Conservation (phyloP, 1,284 basidiomycete genomes). For the Agaricales sp. region DNA sequence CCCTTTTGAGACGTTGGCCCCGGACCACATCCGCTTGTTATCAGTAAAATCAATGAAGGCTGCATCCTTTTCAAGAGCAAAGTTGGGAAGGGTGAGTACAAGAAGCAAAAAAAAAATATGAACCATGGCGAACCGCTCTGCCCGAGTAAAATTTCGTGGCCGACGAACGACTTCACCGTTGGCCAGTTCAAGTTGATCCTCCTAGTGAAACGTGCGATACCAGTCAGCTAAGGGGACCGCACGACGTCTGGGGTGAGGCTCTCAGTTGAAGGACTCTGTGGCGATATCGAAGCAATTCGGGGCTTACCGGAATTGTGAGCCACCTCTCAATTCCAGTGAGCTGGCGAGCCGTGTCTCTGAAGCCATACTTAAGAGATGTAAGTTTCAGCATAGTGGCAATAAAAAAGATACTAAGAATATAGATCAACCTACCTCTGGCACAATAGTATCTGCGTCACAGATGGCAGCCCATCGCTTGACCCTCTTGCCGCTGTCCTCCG, state of each 20-base stretch:
- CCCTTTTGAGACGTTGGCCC: slow-evolving; percentile 80
- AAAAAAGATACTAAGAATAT: slow-evolving; percentile 4
- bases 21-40: slow-evolving; percentile 68
- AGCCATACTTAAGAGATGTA: slow-evolving; percentile 46
- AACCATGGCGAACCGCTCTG: slow-evolving; percentile 50
- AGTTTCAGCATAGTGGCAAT: background rate
- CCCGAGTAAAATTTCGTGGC: slow-evolving; percentile 81
- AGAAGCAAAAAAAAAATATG: no score
- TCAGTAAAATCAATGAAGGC: slow-evolving; percentile 61
- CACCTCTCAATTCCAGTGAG: slow-evolving; percentile 66
- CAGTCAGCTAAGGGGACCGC: slow-evolving; percentile 65
- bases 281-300: background rate
- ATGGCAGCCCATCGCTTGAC: slow-evolving; percentile 63
- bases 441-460: slow-evolving; percentile 75
- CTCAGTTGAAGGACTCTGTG: no score
- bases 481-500: slow-evolving; percentile 39
- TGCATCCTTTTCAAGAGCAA: slow-evolving; percentile 50
- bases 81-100: background rate
- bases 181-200: slow-evolving; percentile 41
- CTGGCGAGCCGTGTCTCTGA: slow-evolving; percentile 77
- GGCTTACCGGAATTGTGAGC: slow-evolving; percentile 63
- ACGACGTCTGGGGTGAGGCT: slow-evolving; percentile 50
- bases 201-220: slow-evolving; percentile 73
- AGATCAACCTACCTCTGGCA: slow-evolving; percentile 48
- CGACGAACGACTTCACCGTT: slow-evolving; percentile 80